A percentile compares a stretch with the other conserved stretches of the same genome.
phyloP scores from a whole-genome alignment of 176 grass and related monocot species.

The Paspalum vaginatum region DNA sequence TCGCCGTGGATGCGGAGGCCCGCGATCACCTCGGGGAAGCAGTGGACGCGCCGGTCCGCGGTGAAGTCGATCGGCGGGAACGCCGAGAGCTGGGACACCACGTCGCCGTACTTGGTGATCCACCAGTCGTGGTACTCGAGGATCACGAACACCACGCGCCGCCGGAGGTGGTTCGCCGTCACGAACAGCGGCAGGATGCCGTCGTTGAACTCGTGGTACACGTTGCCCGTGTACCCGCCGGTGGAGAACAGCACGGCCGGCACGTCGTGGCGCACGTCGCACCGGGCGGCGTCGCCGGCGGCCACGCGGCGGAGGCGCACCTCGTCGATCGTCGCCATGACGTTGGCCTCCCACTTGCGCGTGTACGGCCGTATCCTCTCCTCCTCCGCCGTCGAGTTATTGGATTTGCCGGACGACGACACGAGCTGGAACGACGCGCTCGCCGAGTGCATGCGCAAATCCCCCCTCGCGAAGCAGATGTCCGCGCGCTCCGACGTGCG shows the following conservation, averaged over 20 bases:
- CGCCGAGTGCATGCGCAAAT: slow-evolving; percentile 73
- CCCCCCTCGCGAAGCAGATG: slow-evolving; percentile 77
- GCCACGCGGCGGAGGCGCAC: slow-evolving; percentile 47
- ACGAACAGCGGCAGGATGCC: slow-evolving; percentile 91
- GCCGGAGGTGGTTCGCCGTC: slow-evolving; percentile 58
- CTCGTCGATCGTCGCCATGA: slow-evolving; percentile 81
- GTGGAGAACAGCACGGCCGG: slow-evolving; percentile 89
- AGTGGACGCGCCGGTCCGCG: slow-evolving; percentile 64
- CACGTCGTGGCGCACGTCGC: slow-evolving; percentile 69
- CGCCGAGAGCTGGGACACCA: slow-evolving; percentile 64
- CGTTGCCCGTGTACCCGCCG: slow-evolving; percentile 92
- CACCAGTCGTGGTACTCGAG: slow-evolving; percentile 92
- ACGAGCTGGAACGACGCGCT: slow-evolving; percentile 71
- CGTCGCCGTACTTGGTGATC: slow-evolving; percentile 79
- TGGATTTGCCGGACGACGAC: slow-evolving; percentile 37
- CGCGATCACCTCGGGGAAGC: slow-evolving; percentile 82
- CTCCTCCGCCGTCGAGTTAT: slow-evolving; percentile 1
- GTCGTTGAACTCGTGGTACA: slow-evolving; percentile 98
- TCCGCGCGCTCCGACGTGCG: slow-evolving; percentile 68
- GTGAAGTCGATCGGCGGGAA: slow-evolving; percentile 74
- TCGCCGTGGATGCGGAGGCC: slow-evolving; percentile 85
- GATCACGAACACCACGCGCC: slow-evolving; percentile 68
- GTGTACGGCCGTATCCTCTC: slow-evolving; percentile 85
- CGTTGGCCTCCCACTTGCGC: slow-evolving; percentile 78
- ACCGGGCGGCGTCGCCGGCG: slow-evolving; percentile 40